Evolutionary conservation across 2,329 filamentous ascomycete species (phyloP).

Genomic region (Seiridium cupressi): DNA sequence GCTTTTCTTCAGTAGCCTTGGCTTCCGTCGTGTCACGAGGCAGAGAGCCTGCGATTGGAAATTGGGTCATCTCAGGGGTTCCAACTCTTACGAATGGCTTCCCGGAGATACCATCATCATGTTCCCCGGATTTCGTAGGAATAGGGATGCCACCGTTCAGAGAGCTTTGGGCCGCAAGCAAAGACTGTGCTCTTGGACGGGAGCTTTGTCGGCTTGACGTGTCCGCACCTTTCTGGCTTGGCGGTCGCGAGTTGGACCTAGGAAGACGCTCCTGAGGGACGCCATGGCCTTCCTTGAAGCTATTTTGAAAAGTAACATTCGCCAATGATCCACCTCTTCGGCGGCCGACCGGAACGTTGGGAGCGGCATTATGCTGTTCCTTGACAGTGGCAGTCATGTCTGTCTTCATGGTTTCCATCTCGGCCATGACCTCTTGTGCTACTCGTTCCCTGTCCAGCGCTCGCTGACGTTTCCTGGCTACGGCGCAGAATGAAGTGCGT

Average conservation of each 20-base stretch:
- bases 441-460: slow-evolving; percentile 43
- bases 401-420: slow-evolving; percentile 23
- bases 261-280: slow-evolving; percentile 8
- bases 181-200: slow-evolving; percentile 16
- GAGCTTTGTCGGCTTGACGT: slow-evolving; percentile 12
- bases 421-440: slow-evolving; percentile 42
- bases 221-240: slow-evolving; percentile 4
- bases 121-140: slow-evolving; percentile 20
- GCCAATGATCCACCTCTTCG: slow-evolving; percentile 13
- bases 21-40: slow-evolving; percentile 13
- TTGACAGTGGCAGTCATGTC: slow-evolving; percentile 17
- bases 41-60: slow-evolving; percentile 24
- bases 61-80: slow-evolving; percentile 27
- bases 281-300: slow-evolving; percentile 1
- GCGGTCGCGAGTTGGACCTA: slow-evolving; percentile 9
- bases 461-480: slow-evolving; percentile 39
- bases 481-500: slow-evolving; percentile 47
- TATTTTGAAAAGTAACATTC: slow-evolving; percentile 5
- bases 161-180: slow-evolving; percentile 8
- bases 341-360: slow-evolving; percentile 14
- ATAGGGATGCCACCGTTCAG: slow-evolving; percentile 15
- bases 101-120: slow-evolving; percentile 53
- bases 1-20: slow-evolving; percentile 17
- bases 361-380: slow-evolving; percentile 15
- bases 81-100: slow-evolving; percentile 51